Percentiles rank a stretch among this genome's conserved stretches.
phyloP scores from a whole-genome alignment of 305 asterid genomes.

The Euphrasia arctica region DNA sequence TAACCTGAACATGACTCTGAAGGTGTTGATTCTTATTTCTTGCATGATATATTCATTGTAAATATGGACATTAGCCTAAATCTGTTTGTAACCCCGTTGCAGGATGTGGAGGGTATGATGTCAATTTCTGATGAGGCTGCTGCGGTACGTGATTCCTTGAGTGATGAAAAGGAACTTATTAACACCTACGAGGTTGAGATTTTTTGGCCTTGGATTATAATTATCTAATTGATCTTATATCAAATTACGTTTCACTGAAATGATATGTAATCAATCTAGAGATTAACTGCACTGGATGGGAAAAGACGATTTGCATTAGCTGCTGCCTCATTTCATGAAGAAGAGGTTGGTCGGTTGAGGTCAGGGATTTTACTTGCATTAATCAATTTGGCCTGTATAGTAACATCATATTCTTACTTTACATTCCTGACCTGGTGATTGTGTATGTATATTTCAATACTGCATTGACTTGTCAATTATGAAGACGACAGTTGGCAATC shows the following conservation, averaged over 20 bases:
- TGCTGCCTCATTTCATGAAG: constrained; percentile 93
- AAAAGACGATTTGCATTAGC: constrained; percentile 97
- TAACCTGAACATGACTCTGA: constrained; percentile 81
- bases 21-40: constrained; percentile 43
- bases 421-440: constrained; percentile 3
- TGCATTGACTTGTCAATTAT: constrained; percentile 16
- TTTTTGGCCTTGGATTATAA: constrained; percentile 20
- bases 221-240: constrained; percentile 15
- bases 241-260: constrained; percentile 14
- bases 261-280: constrained; percentile 43
- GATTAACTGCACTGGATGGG: constrained; percentile 97
- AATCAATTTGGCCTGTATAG: constrained; percentile 13
- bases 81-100: constrained; percentile 22
- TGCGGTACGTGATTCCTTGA: constrained; percentile 83
- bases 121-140: constrained; percentile 94
- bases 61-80: constrained; percentile 10
- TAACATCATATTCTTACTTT: constrained; percentile 4
- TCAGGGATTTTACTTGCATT: constrained; percentile 43
- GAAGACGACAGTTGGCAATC: constrained; percentile 18
- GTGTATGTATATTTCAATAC: constrained; percentile 13
- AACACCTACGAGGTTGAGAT: constrained; percentile 82
- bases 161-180: constrained; percentile 92
- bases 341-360: constrained; percentile 98
- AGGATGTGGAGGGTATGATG: constrained; percentile 99
- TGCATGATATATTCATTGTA: background rate